Evolutionary conservation across 1,284 basidiomycete species (phyloP).

Genomic region (Pascua sp.): DNA sequence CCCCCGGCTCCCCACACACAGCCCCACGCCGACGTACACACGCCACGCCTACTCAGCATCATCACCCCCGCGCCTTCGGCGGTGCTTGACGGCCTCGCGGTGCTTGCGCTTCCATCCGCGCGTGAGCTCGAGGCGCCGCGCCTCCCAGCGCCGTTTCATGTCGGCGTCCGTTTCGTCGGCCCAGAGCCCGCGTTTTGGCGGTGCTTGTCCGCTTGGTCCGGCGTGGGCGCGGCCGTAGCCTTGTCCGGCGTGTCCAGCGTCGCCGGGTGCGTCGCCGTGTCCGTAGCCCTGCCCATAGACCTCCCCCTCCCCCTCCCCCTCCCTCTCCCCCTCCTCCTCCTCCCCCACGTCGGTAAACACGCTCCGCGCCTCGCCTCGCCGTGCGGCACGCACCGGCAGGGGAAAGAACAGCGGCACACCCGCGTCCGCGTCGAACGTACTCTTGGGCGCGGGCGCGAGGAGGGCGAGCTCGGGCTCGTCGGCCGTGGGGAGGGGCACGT

Average conservation of each 20-base stretch:
- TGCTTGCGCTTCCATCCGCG: conserved; percentile 73
- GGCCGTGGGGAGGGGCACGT: conserved; percentile 26
- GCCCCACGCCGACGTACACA: no score
- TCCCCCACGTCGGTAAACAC: conserved; percentile 10
- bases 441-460: conserved; percentile 18
- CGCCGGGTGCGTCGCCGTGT: not conserved
- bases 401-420: conserved; percentile 45
- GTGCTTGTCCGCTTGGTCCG: not conserved
- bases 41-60: conserved; percentile 17
- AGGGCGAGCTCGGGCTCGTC: conserved; percentile 6
- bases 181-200: conserved; percentile 22
- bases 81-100: conserved; percentile 70
- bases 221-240: not conserved
- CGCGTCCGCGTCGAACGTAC: conserved; percentile 33
- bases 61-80: conserved; percentile 58
- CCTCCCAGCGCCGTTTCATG: conserved; percentile 69
- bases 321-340: conserved; percentile 16
- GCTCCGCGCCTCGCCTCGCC: conserved; percentile 23
- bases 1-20: no score
- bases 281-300: not conserved
- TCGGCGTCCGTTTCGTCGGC: conserved; percentile 46
- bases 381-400: conserved; percentile 3
- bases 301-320: conserved; percentile 1
- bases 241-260: not conserved
- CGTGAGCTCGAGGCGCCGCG: conserved; percentile 64